Evolutionary conservation across 805 yeast genomes (phyloP), one percentile per base, ranked within the genome.

Genomic region (Candida ortonii): DNA sequence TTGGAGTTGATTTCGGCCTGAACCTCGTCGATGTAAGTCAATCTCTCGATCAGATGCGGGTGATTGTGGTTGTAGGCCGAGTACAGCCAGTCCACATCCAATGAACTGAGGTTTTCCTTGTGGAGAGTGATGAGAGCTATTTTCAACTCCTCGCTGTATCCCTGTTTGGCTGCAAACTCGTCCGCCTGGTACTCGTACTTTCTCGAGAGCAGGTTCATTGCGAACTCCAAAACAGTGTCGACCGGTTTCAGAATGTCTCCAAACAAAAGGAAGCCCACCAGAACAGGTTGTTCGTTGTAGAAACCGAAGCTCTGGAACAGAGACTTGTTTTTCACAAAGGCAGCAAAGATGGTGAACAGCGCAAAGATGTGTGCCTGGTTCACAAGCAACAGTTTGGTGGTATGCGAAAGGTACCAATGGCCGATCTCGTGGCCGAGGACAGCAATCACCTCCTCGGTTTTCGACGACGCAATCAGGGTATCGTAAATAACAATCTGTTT

Each of bases 381-480:
- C 43, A 80, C 71, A 5, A 73, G 52, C 52, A 93, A 62, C 71
- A 82, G 73, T 56, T 79, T 80, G n/a, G 89, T 68, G 42, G 89
- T 82, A 61, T 93, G 99, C 39, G 83, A 79, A 58, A 84, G 71
- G 51, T 82, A 80, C 99, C 99, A 93, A 61, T 93, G 99, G 33
- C 99, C 99, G 49, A 93, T 82, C 67, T 93, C 99, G 57, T 93
- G 99, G n/a, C 95, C 97, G 46, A 90, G 70, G 1, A 93, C 96
- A 33, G 97, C 97, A 33, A 88, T 86, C 25, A 88, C 85, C 62
- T 93, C 95, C 26, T 72, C 74, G 18, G 76, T 73, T 19, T 88
- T 64, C 21, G 88, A 80, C 39, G 85, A 82, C 42, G 84, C 78
- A 45, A 93, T 81, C 64, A 93, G 73, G 7, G 97, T 93, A 52